Conservation (phyloP, 345 rosid species). For the Populus alba region DNA sequence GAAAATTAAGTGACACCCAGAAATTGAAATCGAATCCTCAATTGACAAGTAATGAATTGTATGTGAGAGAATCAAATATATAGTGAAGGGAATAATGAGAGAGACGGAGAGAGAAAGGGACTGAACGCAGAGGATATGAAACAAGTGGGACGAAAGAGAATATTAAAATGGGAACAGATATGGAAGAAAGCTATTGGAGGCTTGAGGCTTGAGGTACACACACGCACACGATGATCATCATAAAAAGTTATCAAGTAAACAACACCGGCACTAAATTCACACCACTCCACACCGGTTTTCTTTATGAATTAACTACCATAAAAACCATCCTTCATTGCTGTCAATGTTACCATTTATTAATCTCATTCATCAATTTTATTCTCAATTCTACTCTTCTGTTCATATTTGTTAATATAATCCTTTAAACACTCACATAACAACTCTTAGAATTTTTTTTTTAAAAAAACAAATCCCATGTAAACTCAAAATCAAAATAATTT, state of each 20-base stretch:
- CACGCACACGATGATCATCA: background rate
- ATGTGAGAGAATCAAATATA: background rate
- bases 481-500: too few relatives aligned
- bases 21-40: background rate
- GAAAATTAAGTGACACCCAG: background rate
- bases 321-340: background rate
- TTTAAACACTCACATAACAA: too few relatives aligned
- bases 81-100: background rate
- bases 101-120: background rate
- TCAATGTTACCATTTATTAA: background rate
- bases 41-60: background rate
- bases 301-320: background rate
- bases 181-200: background rate
- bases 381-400: too few relatives aligned
- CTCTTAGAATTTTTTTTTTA: too few relatives aligned
- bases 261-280: background rate
- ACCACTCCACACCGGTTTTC: background rate
- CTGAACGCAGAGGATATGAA: background rate
- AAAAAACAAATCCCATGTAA: too few relatives aligned
- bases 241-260: background rate
- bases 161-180: conserved; percentile 2
- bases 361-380: too few relatives aligned
- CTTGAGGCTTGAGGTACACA: background rate
- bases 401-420: too few relatives aligned
- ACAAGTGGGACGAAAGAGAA: background rate